phyloP scores from a whole-genome alignment of 2,329 filamentous ascomycete genomes.

The Leptographium galeiforme region DNA sequence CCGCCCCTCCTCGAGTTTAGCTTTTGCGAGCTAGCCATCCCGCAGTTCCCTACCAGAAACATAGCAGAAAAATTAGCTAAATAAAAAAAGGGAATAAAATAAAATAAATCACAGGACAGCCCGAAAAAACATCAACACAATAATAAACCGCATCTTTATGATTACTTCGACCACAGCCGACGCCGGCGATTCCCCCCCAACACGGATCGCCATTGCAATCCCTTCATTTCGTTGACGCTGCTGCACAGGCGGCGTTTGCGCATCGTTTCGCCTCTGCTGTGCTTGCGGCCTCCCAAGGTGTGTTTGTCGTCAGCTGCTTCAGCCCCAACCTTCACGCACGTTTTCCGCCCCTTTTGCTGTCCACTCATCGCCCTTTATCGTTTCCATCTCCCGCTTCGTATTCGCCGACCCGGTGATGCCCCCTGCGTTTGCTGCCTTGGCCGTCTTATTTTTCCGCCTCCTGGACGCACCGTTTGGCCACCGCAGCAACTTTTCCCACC shows the following conservation, averaged over 20 bases:
- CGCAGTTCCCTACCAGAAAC: not conserved
- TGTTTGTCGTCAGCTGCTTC: not conserved
- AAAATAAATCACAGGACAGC: conserved; percentile 4
- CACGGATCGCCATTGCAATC: not conserved
- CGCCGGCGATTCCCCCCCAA: not conserved
- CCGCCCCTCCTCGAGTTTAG: conserved; percentile 1
- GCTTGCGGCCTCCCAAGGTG: not conserved
- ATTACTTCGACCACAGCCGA: conserved; percentile 3
- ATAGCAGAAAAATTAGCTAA: not conserved
- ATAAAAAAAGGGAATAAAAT: not conserved
- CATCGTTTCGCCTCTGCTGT: not conserved
- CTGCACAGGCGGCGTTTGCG: not conserved
- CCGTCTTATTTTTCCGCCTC: not conserved
- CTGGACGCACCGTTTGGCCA: not conserved
- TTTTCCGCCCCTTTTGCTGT: not conserved
- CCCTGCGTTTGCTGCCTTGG: not conserved
- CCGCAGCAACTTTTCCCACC: not conserved
- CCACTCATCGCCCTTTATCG: not conserved
- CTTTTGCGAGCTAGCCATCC: not conserved
- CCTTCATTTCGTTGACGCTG: not conserved
- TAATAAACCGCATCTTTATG: conserved; percentile 1
- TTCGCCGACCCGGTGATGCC: not conserved
- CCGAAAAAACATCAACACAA: conserved; percentile 7
- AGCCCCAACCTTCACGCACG: not conserved
- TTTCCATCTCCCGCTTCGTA: not conserved